A percentile compares a stretch with the other conserved stretches of the same genome.
Evolutionary conservation across 768 basidiomycete species (phyloP).

Genomic region (Macrolepiota fuliginosa): DNA sequence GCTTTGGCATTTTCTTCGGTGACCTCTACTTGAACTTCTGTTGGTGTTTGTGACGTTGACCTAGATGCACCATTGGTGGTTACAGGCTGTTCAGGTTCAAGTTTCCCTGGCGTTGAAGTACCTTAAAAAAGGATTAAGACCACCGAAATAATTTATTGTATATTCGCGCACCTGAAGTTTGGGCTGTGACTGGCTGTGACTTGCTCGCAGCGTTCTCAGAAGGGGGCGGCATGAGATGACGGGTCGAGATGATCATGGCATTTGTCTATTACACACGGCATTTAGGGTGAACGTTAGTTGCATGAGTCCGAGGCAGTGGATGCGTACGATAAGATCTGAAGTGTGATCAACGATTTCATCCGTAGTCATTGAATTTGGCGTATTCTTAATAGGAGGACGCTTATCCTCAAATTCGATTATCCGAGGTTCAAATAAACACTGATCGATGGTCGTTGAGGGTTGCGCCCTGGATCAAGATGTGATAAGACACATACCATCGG

Average conservation of each 20-base stretch:
- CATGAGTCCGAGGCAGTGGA: background rate
- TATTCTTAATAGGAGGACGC: slow-evolving; percentile 29
- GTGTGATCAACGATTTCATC: slow-evolving; percentile 71
- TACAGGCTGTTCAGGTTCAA: slow-evolving; percentile 4
- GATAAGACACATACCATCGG: slow-evolving; percentile 67
- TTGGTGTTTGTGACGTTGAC: slow-evolving; percentile 9
- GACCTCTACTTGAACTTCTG: slow-evolving; percentile 6
- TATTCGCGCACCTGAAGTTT: slow-evolving; percentile 3
- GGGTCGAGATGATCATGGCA: slow-evolving; percentile 89
- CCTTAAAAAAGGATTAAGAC: background rate
- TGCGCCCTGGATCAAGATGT: background rate
- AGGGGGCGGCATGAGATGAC: slow-evolving; percentile 59
- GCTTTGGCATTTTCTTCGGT: slow-evolving; percentile 8
- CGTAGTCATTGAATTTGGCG: slow-evolving; percentile 60
- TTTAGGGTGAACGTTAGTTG: slow-evolving; percentile 5
- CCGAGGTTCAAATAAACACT: slow-evolving; percentile 94
- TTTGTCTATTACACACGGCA: slow-evolving; percentile 55
- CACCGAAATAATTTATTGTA: background rate
- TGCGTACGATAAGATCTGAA: slow-evolving; percentile 49
- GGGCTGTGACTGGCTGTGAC: slow-evolving; percentile 21
- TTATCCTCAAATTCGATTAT: slow-evolving; percentile 89
- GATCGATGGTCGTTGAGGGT: slow-evolving; percentile 9
- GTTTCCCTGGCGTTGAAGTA: slow-evolving; percentile 12
- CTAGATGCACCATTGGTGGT: slow-evolving; percentile 2
- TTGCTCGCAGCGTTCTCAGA: slow-evolving; percentile 24